Evolutionary conservation across 306 rosid species (phyloP), one percentile per base, ranked within the genome.

Genomic region (Sicyos edulis): DNA sequence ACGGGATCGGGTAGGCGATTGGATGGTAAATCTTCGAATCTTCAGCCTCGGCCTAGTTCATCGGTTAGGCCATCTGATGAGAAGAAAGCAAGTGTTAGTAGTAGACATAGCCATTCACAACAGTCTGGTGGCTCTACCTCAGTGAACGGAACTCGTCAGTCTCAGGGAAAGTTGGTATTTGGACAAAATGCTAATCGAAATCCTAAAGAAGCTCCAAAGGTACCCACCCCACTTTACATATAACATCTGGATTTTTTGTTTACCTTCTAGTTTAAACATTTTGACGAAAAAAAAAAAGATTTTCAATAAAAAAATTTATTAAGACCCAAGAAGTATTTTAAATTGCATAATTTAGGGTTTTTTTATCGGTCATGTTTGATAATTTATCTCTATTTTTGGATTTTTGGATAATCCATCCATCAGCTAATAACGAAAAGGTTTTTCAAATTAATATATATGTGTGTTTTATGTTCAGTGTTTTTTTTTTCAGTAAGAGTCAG

Each of bases 81-180:
- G 70, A 89, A 77, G 88, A 83, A 56, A 64, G 69, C 87, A 14
- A 67, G 29, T 60, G 55, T 37, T 60, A 15, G 21, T 12, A 79
- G 60, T 74, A 49, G 74, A 55, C 71, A 64, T 72, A 84, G 82
- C n/a, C 86, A 60, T 72, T 71, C 87, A 56, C 86, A 80, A 37
- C 78, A 87, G 54, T 86, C 97, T 47, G 49, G 83, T 17, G 88
- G 88, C 45, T 88, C 98, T 82, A 86, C 87, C 82, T 85, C 92
- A 20, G 85, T 83, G 76, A 63, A 79, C 37, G 67, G 74, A 68
- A 82, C 78, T 80, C 79, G 78, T 57, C 97, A 86, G 82, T 56
- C 99, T 70, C 95, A 87, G 80, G 96, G 96, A 67, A 93, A 93
- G 86, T 92, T 93, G 54, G 99, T 93, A 45, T 93, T 93, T 54